Percentiles rank a stretch among this genome's conserved stretches.
Conservation (phyloP, 2,329 filamentous ascomycete species). For the Cordyceps militaris region DNA sequence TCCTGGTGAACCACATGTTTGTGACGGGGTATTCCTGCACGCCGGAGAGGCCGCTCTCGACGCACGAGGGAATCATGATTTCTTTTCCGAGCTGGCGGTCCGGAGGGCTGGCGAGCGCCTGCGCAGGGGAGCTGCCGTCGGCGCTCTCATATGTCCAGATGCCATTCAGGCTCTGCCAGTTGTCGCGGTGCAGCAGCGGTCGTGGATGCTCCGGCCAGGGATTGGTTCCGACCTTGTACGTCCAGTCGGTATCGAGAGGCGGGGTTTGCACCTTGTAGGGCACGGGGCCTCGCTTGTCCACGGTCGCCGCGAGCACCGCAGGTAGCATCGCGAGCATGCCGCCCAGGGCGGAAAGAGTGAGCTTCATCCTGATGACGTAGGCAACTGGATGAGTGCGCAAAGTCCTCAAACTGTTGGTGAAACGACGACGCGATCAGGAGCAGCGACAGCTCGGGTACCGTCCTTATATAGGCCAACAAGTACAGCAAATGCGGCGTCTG, state of each 20-base stretch:
- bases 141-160: constrained; percentile 47
- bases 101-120: constrained; percentile 17
- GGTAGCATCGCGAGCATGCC: background rate
- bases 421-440: background rate
- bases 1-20: constrained; percentile 44
- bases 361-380: background rate
- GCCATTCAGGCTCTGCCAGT: constrained; percentile 51
- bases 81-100: constrained; percentile 28
- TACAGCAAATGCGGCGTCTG: background rate
- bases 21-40: constrained; percentile 35
- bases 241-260: constrained; percentile 42
- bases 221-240: constrained; percentile 38
- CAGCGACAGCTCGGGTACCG: background rate
- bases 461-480: background rate
- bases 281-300: constrained; percentile 9
- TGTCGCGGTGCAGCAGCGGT: constrained; percentile 45
- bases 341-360: background rate
- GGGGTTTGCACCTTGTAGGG: constrained; percentile 29
- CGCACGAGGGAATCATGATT: constrained; percentile 36
- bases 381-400: background rate
- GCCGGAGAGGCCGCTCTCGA: constrained; percentile 42
- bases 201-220: constrained; percentile 52
- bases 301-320: background rate
- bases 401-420: background rate
- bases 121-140: constrained; percentile 13